Evolutionary conservation across 2,329 filamentous ascomycete species (phyloP).

Genomic region (Coniochaeta sp.): DNA sequence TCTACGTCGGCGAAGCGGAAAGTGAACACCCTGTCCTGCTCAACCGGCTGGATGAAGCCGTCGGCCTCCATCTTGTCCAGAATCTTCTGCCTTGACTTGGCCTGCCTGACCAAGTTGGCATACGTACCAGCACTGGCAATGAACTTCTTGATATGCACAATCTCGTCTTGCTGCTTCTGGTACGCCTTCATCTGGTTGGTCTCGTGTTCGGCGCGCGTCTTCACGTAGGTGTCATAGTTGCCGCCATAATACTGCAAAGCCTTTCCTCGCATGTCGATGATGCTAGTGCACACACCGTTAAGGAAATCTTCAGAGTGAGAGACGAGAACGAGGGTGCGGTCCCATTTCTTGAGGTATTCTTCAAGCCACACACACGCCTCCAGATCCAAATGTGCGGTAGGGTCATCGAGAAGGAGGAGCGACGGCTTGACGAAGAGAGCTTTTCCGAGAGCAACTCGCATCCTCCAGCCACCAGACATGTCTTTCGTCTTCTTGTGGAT

Average conservation of each 20-base stretch:
- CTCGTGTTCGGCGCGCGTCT: slow-evolving; percentile 91
- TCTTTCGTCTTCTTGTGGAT: slow-evolving; percentile 99
- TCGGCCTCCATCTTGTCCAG: slow-evolving; percentile 99
- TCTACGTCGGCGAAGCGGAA: slow-evolving; percentile 99
- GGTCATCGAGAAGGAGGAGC: slow-evolving; percentile 91
- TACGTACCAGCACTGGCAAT: slow-evolving; percentile 99
- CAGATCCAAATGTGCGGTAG: slow-evolving; percentile 97
- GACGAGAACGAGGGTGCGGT: slow-evolving; percentile 89
- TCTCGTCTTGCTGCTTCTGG: slow-evolving; percentile 98
- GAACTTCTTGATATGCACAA: slow-evolving; percentile 99
- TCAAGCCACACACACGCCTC: slow-evolving; percentile 99
- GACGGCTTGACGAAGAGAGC: slow-evolving; percentile 98
- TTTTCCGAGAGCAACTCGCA: slow-evolving; percentile 97
- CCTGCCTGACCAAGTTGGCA: slow-evolving; percentile 96
- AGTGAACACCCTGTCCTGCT: slow-evolving; percentile 79
- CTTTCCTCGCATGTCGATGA: slow-evolving; percentile 95
- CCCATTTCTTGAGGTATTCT: slow-evolving; percentile 99
- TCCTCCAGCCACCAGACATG: slow-evolving; percentile 99
- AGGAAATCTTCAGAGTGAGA: slow-evolving; percentile 99
- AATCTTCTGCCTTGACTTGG: slow-evolving; percentile 99
- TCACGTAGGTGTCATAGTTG: slow-evolving; percentile 98
- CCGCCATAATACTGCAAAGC: slow-evolving; percentile 95
- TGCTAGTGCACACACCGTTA: slow-evolving; percentile 96
- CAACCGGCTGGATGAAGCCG: slow-evolving; percentile 90
- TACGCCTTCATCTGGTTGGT: slow-evolving; percentile 99